Conservation (phyloP, 2,329 filamentous ascomycete genomes). For the Ilyonectria sp. region DNA sequence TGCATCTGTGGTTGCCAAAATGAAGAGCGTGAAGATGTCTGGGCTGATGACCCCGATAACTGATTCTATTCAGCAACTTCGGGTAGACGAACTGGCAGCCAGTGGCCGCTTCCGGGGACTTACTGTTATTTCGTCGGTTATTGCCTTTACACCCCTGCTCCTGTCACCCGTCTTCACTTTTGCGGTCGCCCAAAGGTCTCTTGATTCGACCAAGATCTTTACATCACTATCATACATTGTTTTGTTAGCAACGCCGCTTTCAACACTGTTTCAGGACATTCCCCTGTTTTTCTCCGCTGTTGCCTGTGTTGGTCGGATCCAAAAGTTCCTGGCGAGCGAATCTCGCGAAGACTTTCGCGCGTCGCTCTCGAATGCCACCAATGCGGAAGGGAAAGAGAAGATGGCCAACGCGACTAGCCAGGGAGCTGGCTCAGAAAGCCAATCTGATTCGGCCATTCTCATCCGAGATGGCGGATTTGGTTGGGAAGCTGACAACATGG, state of each 20-base stretch:
- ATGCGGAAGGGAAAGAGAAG: too few species aligned
- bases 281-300: constrained; percentile 34
- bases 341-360: neutral
- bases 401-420: too few species aligned
- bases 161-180: constrained; percentile 55
- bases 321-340: constrained; percentile 3
- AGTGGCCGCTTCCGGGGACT: constrained; percentile 45
- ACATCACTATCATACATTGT: constrained; percentile 49
- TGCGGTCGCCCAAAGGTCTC: constrained; percentile 38
- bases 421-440: too few species aligned
- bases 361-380: too few species aligned
- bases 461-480: too few species aligned
- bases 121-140: constrained; percentile 44
- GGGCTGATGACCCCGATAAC: constrained; percentile 49
- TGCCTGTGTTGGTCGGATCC: constrained; percentile 20
- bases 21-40: constrained; percentile 50
- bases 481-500: too few species aligned
- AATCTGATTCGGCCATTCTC: too few species aligned
- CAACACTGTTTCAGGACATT: constrained; percentile 49
- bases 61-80: constrained; percentile 41
- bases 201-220: constrained; percentile 49
- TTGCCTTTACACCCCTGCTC: constrained; percentile 50
- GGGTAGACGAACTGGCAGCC: constrained; percentile 43
- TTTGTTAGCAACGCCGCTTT: constrained; percentile 47
- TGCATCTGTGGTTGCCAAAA: constrained; percentile 42